Conservation (phyloP, 306 rosid species). For the Begonia masoniana region DNA sequence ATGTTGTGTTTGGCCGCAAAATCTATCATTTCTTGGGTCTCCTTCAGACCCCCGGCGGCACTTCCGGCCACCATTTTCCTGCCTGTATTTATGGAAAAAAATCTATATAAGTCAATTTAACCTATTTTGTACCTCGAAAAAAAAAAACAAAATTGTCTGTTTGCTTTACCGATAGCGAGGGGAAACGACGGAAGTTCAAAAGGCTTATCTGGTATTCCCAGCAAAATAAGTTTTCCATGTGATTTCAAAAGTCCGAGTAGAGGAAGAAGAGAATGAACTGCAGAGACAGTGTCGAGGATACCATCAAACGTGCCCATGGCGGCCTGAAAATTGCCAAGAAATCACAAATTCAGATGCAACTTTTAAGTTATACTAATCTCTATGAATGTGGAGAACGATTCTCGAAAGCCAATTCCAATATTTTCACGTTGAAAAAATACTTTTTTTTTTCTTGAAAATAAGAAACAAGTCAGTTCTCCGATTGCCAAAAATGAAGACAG, state of each 20-base stretch:
- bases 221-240: slow-evolving; percentile 23
- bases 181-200: slow-evolving; percentile 20
- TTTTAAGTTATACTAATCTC: too few species aligned
- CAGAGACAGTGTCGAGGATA: slow-evolving; percentile 27
- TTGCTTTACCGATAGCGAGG: slow-evolving; percentile 17
- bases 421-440: not conserved
- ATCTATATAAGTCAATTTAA: too few species aligned
- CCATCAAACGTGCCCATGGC: slow-evolving; percentile 26
- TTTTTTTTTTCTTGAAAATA: too few species aligned
- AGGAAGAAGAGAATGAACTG: slow-evolving; percentile 10
- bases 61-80: slow-evolving; percentile 29
- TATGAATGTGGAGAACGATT: too few species aligned
- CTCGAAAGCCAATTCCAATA: too few species aligned
- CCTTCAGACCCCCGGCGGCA: slow-evolving; percentile 34
- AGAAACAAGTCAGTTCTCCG: not conserved
- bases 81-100: slow-evolving; percentile 7
- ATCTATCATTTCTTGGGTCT: slow-evolving; percentile 34
- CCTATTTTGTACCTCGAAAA: too few species aligned
- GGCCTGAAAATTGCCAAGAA: slow-evolving; percentile 9
- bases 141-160: not conserved
- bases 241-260: slow-evolving; percentile 12
- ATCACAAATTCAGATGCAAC: too few species aligned
- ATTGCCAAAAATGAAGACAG: too few species aligned
- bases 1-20: slow-evolving; percentile 14
- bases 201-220: slow-evolving; percentile 19